Base-by-base conservation (phyloP, 192 early-diverging fungal species). In the Gaertneriomyces semiglobifer region DNA sequence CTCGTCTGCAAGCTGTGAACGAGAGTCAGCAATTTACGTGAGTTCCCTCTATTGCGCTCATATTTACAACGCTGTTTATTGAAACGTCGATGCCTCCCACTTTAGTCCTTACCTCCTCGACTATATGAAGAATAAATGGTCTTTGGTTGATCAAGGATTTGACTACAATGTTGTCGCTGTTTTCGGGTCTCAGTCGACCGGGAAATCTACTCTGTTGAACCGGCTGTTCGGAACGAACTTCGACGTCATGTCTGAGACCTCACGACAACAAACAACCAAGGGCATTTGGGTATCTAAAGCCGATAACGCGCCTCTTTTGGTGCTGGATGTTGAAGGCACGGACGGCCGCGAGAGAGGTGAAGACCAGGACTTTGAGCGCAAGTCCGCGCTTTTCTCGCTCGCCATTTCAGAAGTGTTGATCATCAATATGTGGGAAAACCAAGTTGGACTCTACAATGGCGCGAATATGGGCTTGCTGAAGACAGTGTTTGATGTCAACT, bases 241-340 rank as follows among this genome's bases (percentile, higher is more conserved):
- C 70, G 94, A 94, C 70, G 95, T 94, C 20, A 99, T 99, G 97
- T 84, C 87, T 70, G 95, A 93, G 73, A 72, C 68, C 11, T 72
- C 84, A 53, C 81, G 95, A 52, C 82, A 85, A 71, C 76, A 78
- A 58, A 99, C 97, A 11, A 99, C 97, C 46, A 96, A 97, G 68
- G 96, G 94, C 60, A 99, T 99, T 76, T 99, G 97, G 97, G 89
- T 90, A 38, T 88, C 86, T 69, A 90, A 91, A 70, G 89, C 89
- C n/a, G 77, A 80, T 44, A 88, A 87, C 52, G 85, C 87, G 82
- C 81, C 84, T 53, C 84, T 95, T 20, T 77, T 99, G 12, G 91
- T 99, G 33, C 85, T 99, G 83, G 97, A 99, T 77, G 97, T 99
- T 5, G 97, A 99, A 73, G 97, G 97, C 63, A 98, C 95, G 0